A percentile compares a stretch with the other conserved stretches of the same genome.
Conservation (phyloP, 2,329 filamentous ascomycete genomes). For the Paecilomyces sp. region DNA sequence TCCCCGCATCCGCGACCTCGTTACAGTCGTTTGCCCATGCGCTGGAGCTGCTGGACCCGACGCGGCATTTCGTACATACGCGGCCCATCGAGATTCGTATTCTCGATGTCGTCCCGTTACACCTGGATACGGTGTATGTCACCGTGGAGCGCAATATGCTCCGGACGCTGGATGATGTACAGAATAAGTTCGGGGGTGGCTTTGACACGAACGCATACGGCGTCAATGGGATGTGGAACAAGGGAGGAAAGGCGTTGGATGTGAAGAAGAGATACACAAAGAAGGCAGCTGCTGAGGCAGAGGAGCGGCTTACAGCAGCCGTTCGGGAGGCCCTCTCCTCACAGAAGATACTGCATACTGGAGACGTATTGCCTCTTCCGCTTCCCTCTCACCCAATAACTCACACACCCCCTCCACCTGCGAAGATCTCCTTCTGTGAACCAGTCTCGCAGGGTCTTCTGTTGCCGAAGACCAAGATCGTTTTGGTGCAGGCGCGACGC, state of each 20-base stretch:
- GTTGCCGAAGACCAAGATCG: slow-evolving; percentile 69
- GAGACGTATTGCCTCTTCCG: slow-evolving; percentile 73
- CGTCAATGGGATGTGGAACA: slow-evolving; percentile 33
- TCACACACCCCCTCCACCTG: slow-evolving; percentile 74
- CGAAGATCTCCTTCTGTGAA: slow-evolving; percentile 86
- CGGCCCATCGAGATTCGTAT: slow-evolving; percentile 77
- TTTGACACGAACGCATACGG: slow-evolving; percentile 34
- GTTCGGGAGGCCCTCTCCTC: slow-evolving; percentile 68
- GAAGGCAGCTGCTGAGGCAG: slow-evolving; percentile 34
- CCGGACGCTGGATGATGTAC: slow-evolving; percentile 71
- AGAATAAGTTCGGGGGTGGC: slow-evolving; percentile 70
- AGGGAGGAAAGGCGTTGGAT: slow-evolving; percentile 22
- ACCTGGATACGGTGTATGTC: slow-evolving; percentile 79
- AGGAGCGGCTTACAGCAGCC: slow-evolving; percentile 55
- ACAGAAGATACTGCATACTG: slow-evolving; percentile 71
- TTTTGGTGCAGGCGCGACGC: slow-evolving; percentile 55
- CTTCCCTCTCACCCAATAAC: slow-evolving; percentile 76
- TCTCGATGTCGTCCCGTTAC: slow-evolving; percentile 70
- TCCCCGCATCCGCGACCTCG: slow-evolving; percentile 64
- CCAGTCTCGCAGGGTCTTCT: slow-evolving; percentile 85
- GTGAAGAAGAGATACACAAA: slow-evolving; percentile 25
- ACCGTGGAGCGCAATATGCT: slow-evolving; percentile 75
- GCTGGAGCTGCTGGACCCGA: slow-evolving; percentile 66
- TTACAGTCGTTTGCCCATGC: slow-evolving; percentile 73
- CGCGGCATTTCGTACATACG: slow-evolving; percentile 64